Conservation (phyloP, 345 rosid species). For the Eutrema japonicum region DNA sequence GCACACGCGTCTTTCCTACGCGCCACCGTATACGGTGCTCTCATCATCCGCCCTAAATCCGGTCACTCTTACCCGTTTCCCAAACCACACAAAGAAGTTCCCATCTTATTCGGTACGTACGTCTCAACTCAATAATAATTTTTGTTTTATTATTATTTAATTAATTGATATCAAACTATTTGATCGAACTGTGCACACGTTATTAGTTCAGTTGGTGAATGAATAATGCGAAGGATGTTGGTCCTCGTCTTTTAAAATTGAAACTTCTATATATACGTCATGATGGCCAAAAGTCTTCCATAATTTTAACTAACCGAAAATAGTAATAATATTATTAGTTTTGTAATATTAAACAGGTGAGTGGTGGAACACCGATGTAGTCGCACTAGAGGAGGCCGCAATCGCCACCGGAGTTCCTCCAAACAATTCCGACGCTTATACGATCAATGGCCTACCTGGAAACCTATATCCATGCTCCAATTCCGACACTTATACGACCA, state of each 20-base stretch:
- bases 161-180: neutral
- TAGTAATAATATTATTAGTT: neutral
- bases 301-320: neutral
- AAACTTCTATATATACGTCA: neutral
- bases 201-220: conserved; percentile 19
- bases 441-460: conserved; percentile 93
- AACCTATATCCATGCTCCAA: conserved; percentile 79
- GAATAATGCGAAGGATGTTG: conserved; percentile 19
- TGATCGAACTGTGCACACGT: conserved; percentile 4
- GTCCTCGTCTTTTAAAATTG: neutral
- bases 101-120: conserved; percentile 74
- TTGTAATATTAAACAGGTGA: conserved; percentile 56
- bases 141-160: neutral
- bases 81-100: conserved; percentile 71
- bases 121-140: neutral
- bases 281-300: conserved; percentile 7
- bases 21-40: too few relatives aligned
- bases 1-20: conserved; percentile 76
- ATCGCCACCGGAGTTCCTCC: conserved; percentile 63
- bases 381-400: conserved; percentile 62
- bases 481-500: too few relatives aligned
- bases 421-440: conserved; percentile 71
- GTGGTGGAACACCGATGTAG: conserved; percentile 86
- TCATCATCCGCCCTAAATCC: conserved; percentile 68
- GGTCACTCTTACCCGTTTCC: conserved; percentile 78